These are phyloP conservation scores for Blastobotrys aristatus DNA, from an alignment of 1,139 yeast genomes.

Conservation along the genomic window DNA sequence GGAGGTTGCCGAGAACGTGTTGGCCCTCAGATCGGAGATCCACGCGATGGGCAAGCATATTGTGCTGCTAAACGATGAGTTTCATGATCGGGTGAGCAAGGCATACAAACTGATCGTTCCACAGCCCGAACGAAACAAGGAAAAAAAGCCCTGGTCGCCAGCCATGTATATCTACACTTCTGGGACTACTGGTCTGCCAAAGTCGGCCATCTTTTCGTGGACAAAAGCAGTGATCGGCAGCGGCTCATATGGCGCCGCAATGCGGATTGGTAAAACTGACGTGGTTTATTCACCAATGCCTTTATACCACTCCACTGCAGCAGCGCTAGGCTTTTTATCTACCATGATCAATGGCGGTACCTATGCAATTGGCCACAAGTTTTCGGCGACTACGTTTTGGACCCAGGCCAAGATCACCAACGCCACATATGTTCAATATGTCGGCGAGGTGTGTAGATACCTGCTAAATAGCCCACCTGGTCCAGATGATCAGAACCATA, in stretches of 20 bases:
- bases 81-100: conserved; percentile 40
- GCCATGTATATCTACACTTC: conserved; percentile 81
- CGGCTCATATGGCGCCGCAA: conserved; percentile 61
- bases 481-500: conserved; percentile 62
- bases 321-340: conserved; percentile 79
- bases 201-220: conserved; percentile 94
- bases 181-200: conserved; percentile 94
- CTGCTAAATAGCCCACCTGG: conserved; percentile 63
- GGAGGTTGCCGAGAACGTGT: conserved; percentile 54
- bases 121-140: conserved; percentile 26
- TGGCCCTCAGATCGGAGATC: conserved; percentile 49
- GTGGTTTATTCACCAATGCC: conserved; percentile 92
- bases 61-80: conserved; percentile 49
- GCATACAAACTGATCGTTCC: conserved; percentile 43
- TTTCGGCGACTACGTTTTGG: conserved; percentile 86
- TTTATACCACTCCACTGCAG: conserved; percentile 89
- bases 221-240: conserved; percentile 67
- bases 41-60: conserved; percentile 36
- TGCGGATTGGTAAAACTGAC: conserved; percentile 52
- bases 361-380: conserved; percentile 73
- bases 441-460: conserved; percentile 93
- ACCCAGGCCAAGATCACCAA: conserved; percentile 68
- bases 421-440: conserved; percentile 86
- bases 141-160: conserved; percentile 37
- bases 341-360: conserved; percentile 61